Conservation (phyloP, 331 rosid genomes). For the Cydonia oblonga region DNA sequence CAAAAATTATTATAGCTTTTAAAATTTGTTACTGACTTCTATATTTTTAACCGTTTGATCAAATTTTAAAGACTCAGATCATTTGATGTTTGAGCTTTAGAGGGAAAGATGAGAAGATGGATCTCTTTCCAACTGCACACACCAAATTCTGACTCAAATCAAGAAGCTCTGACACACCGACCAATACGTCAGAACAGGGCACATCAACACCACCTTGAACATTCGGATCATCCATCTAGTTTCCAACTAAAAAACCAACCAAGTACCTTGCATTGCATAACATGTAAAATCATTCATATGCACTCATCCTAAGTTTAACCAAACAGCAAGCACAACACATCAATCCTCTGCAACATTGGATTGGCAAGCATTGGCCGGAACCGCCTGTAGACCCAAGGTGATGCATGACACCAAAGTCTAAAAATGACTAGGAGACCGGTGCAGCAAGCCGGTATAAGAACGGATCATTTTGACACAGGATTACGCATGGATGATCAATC, state of each 20-base stretch:
- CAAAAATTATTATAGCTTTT: too few species aligned
- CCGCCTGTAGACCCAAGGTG: background rate
- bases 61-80: too few species aligned
- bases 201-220: background rate
- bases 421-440: background rate
- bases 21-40: background rate
- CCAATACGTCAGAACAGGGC: background rate
- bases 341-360: background rate
- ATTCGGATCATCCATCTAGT: background rate
- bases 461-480: background rate
- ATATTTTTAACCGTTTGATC: too few species aligned
- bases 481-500: background rate
- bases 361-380: background rate
- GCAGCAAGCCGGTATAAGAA: background rate
- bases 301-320: background rate
- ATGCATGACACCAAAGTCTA: background rate
- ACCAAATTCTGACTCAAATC: background rate
- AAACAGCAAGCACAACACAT: background rate
- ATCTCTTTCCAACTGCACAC: too few species aligned
- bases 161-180: background rate
- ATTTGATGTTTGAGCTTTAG: too few species aligned
- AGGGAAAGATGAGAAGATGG: too few species aligned
- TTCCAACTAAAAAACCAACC: background rate
- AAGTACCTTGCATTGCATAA: background rate
- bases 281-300: background rate